A percentile compares a stretch with the other conserved stretches of the same genome.
Conservation (phyloP, 176 grass and related monocot species). For the Saccharum officinarum region DNA sequence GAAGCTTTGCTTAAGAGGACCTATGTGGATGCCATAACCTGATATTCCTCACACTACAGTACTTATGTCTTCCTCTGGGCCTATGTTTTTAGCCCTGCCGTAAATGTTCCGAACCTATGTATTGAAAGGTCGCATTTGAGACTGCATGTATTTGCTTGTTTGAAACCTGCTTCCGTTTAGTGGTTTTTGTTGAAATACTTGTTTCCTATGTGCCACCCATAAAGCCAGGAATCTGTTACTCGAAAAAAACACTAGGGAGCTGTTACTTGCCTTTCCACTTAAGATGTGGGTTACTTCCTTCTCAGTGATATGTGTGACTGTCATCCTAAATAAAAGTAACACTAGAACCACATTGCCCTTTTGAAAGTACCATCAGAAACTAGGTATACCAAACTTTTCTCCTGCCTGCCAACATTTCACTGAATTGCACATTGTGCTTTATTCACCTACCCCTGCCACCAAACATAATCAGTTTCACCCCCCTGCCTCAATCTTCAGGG, state of each 20-base stretch:
- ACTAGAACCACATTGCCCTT: background rate
- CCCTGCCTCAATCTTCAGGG: background rate
- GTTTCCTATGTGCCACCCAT: conserved; percentile 38
- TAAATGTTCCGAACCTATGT: conserved; percentile 54
- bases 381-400: conserved; percentile 5
- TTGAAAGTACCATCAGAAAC: conserved; percentile 14
- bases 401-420: conserved; percentile 4
- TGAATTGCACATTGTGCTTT: background rate
- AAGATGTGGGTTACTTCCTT: background rate
- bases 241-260: background rate
- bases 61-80: conserved; percentile 54
- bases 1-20: conserved; percentile 65
- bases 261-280: background rate
- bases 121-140: conserved; percentile 47
- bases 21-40: conserved; percentile 45
- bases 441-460: background rate
- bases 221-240: conserved; percentile 20
- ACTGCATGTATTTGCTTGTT: conserved; percentile 40
- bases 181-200: conserved; percentile 43
- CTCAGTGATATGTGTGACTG: background rate
- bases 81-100: conserved; percentile 46
- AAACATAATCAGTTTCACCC: background rate
- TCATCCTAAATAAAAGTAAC: conserved; percentile 7
- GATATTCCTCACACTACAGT: conserved; percentile 48
- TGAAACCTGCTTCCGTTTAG: conserved; percentile 40